Evolutionary conservation across 2,329 filamentous ascomycete genomes (phyloP).

Genomic region (Cladorrhinum sp.): DNA sequence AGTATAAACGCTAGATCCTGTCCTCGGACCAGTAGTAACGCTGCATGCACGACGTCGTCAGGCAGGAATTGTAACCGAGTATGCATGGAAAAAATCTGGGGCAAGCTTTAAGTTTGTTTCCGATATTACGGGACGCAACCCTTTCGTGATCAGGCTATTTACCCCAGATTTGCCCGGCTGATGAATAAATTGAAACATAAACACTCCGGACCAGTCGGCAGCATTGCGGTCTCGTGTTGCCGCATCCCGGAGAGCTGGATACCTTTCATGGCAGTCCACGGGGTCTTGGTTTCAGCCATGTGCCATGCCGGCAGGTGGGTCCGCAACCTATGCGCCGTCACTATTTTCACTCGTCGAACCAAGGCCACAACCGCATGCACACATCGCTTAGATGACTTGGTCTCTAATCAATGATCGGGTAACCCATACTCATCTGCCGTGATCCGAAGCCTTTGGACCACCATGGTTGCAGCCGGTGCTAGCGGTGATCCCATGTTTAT

Average conservation of each 20-base stretch:
- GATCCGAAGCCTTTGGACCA: slow-evolving; percentile 18
- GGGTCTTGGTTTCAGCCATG: slow-evolving; percentile 18
- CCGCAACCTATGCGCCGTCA: slow-evolving; percentile 4
- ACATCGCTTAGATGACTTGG: slow-evolving; percentile 7
- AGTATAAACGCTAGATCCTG: background rate
- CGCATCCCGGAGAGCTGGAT: slow-evolving; percentile 24
- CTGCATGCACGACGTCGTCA: slow-evolving; percentile 3
- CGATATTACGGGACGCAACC: slow-evolving; percentile 11
- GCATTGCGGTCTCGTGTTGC: slow-evolving; percentile 19
- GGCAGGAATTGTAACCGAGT: slow-evolving; percentile 5
- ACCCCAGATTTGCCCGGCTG: slow-evolving; percentile 29
- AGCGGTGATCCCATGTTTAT: slow-evolving; percentile 18
- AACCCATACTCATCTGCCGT: slow-evolving; percentile 20
- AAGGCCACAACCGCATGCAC: slow-evolving; percentile 6
- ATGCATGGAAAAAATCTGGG: slow-evolving; percentile 10
- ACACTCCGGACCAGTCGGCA: slow-evolving; percentile 29
- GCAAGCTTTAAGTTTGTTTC: background rate
- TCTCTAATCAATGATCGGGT: slow-evolving; percentile 4
- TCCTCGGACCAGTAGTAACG: background rate
- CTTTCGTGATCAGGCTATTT: slow-evolving; percentile 22
- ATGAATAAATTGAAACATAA: slow-evolving; percentile 21
- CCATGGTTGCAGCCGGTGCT: slow-evolving; percentile 15
- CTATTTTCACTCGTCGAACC: slow-evolving; percentile 14
- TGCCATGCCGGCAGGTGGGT: slow-evolving; percentile 2
- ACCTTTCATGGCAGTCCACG: background rate